These are phyloP conservation scores for Adansonia madagascariensis DNA, from an alignment of 441 rosid species.

Conservation along the genomic window DNA sequence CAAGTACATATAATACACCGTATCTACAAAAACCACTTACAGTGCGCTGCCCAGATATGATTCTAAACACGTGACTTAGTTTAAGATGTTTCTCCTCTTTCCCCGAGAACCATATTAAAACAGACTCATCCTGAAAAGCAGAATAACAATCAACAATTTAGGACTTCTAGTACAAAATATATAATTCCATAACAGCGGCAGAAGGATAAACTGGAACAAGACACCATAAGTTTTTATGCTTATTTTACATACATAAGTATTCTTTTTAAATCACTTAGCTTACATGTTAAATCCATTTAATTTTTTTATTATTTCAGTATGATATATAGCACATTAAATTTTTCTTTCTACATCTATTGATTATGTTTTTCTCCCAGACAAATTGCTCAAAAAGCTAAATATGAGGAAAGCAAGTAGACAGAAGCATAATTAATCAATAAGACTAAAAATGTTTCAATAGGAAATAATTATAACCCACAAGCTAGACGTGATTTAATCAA, in stretches of 20 bases:
- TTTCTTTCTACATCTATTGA: neutral
- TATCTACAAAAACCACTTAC: constrained; percentile 54
- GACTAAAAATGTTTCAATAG: neutral
- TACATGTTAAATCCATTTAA: neutral
- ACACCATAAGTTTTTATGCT: neutral
- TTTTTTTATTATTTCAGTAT: neutral
- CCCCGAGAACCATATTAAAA: constrained; percentile 95
- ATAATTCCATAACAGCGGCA: neutral
- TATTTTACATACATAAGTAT: neutral
- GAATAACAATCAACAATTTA: constrained; percentile 28
- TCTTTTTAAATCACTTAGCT: neutral
- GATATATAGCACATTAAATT: neutral
- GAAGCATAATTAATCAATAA: neutral
- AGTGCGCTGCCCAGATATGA: constrained; percentile 95
- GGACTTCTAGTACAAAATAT: constrained; percentile 20
- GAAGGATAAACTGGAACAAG: constrained; percentile 4
- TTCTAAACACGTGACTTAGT: constrained; percentile 88
- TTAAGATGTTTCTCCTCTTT: constrained; percentile 92
- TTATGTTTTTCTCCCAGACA: neutral
- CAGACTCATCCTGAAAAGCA: constrained; percentile 84
- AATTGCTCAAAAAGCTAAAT: neutral
- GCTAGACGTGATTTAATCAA: neutral
- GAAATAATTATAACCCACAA: neutral
- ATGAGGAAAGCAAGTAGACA: neutral
- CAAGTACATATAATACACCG: constrained; percentile 15